Evolutionary conservation across 2,329 filamentous ascomycete genomes (phyloP).

Genomic region (Sarocladium kiliense): DNA sequence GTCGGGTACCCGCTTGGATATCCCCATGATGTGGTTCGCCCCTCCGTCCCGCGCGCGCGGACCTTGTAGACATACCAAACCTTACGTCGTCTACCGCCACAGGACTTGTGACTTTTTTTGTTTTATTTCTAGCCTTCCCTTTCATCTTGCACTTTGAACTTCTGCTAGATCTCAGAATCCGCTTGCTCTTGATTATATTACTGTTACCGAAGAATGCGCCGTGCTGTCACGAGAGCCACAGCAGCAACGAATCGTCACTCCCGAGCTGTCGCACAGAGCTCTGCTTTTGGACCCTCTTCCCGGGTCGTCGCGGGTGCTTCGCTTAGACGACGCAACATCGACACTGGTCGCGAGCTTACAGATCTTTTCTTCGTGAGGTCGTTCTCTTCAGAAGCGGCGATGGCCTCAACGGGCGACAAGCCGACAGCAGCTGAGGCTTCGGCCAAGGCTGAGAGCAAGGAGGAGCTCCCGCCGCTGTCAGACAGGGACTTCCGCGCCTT

Average conservation of each 20-base stretch:
- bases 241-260: not conserved
- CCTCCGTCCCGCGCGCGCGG: not conserved
- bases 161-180: too few relatives aligned
- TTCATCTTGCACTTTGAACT: not conserved
- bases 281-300: not conserved
- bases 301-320: not conserved
- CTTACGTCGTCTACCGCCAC: not conserved
- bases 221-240: not conserved
- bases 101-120: not conserved
- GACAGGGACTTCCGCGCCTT: constrained; percentile 62
- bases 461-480: constrained; percentile 55
- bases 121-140: not conserved
- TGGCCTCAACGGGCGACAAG: not conserved
- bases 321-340: not conserved
- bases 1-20: not conserved
- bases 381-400: not conserved
- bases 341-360: not conserved
- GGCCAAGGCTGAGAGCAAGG: constrained; percentile 5
- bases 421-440: not conserved
- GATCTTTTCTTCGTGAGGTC: not conserved
- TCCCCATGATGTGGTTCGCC: constrained; percentile 4
- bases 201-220: not conserved
- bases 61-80: not conserved
- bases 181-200: too few relatives aligned
- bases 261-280: not conserved